Evolutionary conservation across 305 asterid species (phyloP).

Genomic region (Solanum hybrid): DNA sequence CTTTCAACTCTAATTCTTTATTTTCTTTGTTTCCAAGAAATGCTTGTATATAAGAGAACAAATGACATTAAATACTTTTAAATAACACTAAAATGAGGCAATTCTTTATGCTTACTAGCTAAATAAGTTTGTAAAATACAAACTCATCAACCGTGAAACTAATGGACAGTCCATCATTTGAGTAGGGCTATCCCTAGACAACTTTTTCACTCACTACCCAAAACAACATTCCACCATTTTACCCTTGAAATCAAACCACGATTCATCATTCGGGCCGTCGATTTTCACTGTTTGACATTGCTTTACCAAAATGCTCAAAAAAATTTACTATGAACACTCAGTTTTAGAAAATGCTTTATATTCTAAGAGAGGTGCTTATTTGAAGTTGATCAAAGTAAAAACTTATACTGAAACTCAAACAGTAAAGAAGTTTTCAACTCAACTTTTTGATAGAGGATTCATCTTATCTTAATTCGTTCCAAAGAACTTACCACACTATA

Average conservation of each 20-base stretch:
- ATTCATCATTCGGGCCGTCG: not conserved
- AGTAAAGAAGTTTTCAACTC: not conserved
- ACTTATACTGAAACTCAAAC: not conserved
- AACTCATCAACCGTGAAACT: not conserved
- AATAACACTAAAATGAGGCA: not conserved
- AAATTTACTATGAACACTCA: not conserved
- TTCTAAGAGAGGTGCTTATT: not conserved
- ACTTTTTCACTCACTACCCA: not conserved
- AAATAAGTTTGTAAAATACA: not conserved
- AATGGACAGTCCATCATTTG: not conserved
- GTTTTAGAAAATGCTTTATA: not conserved
- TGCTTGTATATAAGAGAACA: not conserved
- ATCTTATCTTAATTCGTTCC: not conserved
- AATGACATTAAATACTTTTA: not conserved
- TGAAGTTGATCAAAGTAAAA: not conserved
- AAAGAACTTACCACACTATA: not conserved
- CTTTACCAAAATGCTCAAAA: not conserved
- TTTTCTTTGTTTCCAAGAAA: not conserved
- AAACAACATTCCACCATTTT: not conserved
- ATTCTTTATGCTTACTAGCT: not conserved
- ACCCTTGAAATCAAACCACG: not conserved
- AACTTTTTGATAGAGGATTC: not conserved
- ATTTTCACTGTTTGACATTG: not conserved
- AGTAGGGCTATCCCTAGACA: not conserved
- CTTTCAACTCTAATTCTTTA: not conserved